Evolutionary conservation across 2,329 filamentous ascomycete genomes (phyloP).

Genomic region (Trichoderma endophyticum): DNA sequence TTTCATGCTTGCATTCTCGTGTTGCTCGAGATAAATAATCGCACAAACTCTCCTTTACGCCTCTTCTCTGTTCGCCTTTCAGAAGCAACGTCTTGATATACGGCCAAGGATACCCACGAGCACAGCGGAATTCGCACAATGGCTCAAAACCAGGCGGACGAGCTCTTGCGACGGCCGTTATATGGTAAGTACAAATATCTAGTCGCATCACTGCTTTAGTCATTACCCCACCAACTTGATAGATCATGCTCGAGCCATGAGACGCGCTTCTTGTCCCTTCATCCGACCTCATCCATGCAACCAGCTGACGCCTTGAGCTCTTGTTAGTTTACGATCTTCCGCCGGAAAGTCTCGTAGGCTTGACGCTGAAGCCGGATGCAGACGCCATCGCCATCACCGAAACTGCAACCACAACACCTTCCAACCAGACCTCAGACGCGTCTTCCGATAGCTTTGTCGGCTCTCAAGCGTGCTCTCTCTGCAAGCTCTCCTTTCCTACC

Average conservation of each 20-base stretch:
- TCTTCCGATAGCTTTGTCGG: conserved; percentile 42
- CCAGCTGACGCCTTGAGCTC: background rate
- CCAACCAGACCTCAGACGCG: background rate
- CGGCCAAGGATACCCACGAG: background rate
- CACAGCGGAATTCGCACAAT: conserved; percentile 24
- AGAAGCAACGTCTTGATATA: background rate
- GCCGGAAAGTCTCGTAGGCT: conserved; percentile 64
- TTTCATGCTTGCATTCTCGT: background rate
- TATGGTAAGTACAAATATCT: conserved; percentile 40
- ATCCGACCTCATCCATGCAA: background rate
- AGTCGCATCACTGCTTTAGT: background rate
- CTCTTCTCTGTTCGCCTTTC: background rate
- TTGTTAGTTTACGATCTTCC: conserved; percentile 76
- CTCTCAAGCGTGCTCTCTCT: conserved; percentile 78
- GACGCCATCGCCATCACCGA: conserved; percentile 26
- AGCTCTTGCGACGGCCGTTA: conserved; percentile 49
- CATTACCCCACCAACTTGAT: background rate
- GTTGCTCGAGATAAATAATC: background rate
- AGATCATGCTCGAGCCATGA: background rate
- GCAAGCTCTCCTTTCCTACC: conserved; percentile 65
- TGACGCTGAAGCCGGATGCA: conserved; percentile 48
- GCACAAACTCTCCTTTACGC: background rate
- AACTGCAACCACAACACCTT: conserved; percentile 19
- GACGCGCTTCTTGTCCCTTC: background rate
- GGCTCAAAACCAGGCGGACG: conserved; percentile 41